A percentile compares a stretch with the other conserved stretches of the same genome.
These are phyloP conservation scores for Aegilops sharonensis DNA, from an alignment of 176 grass and related monocot genomes.

Conservation along the genomic window DNA sequence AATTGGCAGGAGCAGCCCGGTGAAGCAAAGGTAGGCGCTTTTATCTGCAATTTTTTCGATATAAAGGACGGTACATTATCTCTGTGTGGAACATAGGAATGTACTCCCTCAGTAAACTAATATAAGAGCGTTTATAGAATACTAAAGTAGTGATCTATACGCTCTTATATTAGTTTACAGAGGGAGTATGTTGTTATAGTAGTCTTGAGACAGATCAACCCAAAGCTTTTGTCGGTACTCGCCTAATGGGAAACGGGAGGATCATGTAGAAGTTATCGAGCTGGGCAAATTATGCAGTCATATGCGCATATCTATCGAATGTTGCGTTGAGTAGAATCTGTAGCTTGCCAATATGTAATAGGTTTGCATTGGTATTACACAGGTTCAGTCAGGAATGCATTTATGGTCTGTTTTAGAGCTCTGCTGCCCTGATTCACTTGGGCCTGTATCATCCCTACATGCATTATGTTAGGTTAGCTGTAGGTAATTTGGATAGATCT, in stretches of 20 bases:
- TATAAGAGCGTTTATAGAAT: too few relatives aligned
- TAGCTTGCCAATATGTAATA: not conserved
- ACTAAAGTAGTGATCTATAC: too few relatives aligned
- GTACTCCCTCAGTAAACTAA: not conserved
- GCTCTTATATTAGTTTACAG: too few relatives aligned
- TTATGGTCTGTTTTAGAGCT: not conserved
- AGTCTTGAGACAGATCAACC: not conserved
- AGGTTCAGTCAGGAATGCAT: not conserved
- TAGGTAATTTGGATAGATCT: not conserved
- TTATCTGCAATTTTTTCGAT: slow-evolving; percentile 9
- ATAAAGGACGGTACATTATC: not conserved
- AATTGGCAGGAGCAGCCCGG: slow-evolving; percentile 49
- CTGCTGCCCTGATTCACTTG: not conserved
- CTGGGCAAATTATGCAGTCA: slow-evolving; percentile 9
- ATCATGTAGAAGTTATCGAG: slow-evolving; percentile 10
- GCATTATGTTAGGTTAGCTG: not conserved
- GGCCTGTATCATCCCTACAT: slow-evolving; percentile 13
- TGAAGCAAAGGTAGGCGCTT: slow-evolving; percentile 28
- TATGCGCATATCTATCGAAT: not conserved
- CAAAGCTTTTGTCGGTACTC: slow-evolving; percentile 3
- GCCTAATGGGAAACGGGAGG: not conserved
- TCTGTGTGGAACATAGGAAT: not conserved
- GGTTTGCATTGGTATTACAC: slow-evolving; percentile 4
- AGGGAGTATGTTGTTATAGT: not conserved
- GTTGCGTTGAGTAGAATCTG: slow-evolving; percentile 12